Base-by-base conservation (phyloP, 257 asterid species). In the Lycium barbarum region DNA sequence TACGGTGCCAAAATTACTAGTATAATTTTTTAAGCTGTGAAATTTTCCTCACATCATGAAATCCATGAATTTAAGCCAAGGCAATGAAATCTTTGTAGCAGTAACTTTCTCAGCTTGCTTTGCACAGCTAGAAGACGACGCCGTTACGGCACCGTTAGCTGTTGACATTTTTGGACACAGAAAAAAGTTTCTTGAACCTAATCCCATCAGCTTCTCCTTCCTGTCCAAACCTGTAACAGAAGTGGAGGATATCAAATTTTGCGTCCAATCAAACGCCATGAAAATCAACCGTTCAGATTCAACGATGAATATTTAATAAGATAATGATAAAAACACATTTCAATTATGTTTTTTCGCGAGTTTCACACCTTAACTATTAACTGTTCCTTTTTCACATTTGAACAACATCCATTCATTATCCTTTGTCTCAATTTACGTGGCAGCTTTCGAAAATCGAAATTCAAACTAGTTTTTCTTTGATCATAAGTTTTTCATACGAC, bases 131-230 rank as follows among this genome's bases (percentile, higher is more conserved):
- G 94, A 76, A 40, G 45, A 40, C 45, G 45, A 40, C 45, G 45
- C 49, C 17, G 73, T 79, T 7, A 62, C 85, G 15, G 86, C 85
- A 7, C 62, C 81, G 11, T 58, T 84, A 62, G 85, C 7, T 4
- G 49, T 49, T 0, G 66, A 59, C 76, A 35, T 81, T 22, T 78
- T 91, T 4, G 95, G 92, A 87, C 90, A 93, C 7, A 95, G 83
- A 59, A 93, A 95, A 88, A 93, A 94, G 91, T 94, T 95, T 80
- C 99, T 91, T 54, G 99, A 93, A 18, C 99, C 99, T 90, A 95
- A 81, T 66, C 71, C 84, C 54, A 85, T 86, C 85, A 93, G 86
- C 86, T 92, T 94, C 87, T 92, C 97, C 79, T 85, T 88, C 85
- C 94, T 86, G 83, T 87, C 84, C 89, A 95, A 90, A 89, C 97